phyloP scores from a whole-genome alignment of 768 basidiomycete genomes.

The Trametes maxima region DNA sequence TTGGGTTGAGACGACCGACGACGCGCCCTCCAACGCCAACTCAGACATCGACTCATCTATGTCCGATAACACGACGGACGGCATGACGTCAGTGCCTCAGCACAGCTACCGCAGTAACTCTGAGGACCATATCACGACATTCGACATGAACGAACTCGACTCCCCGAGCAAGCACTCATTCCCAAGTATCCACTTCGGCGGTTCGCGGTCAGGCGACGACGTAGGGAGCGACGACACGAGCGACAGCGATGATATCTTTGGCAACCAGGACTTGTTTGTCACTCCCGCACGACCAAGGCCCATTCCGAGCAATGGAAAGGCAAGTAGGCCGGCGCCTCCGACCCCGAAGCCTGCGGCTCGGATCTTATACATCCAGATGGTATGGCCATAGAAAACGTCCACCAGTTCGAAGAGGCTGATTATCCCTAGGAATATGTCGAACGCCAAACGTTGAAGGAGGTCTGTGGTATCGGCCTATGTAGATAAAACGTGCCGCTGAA shows the following conservation, averaged over 20 bases:
- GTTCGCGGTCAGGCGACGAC: conserved; percentile 42
- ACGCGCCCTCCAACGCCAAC: conserved; percentile 43
- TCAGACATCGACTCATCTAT: conserved; percentile 37
- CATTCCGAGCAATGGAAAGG: conserved; percentile 11
- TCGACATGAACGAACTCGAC: conserved; percentile 65
- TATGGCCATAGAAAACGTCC: conserved; percentile 32
- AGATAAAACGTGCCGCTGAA: not conserved
- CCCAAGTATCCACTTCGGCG: conserved; percentile 81
- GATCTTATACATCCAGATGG: conserved; percentile 95
- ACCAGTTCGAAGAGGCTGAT: not conserved
- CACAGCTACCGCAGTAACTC: conserved; percentile 32
- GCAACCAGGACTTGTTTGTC: conserved; percentile 21
- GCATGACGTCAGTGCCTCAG: conserved; percentile 58
- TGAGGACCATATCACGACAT: conserved; percentile 54
- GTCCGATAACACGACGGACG: conserved; percentile 43
- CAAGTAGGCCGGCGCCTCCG: conserved; percentile 32
- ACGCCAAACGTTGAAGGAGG: conserved; percentile 88
- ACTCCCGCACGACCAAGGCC: conserved; percentile 9
- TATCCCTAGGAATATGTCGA: conserved; percentile 79
- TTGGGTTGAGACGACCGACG: conserved; percentile 80
- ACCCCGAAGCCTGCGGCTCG: conserved; percentile 34
- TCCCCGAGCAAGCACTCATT: conserved; percentile 66
- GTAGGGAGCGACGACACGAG: conserved; percentile 30
- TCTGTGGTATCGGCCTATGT: conserved; percentile 25
- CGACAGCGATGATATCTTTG: conserved; percentile 44